Evolutionary conservation across 805 yeast genomes (phyloP), one percentile per base, ranked within the genome.

Genomic region (Cyberlindnera amylophila): DNA sequence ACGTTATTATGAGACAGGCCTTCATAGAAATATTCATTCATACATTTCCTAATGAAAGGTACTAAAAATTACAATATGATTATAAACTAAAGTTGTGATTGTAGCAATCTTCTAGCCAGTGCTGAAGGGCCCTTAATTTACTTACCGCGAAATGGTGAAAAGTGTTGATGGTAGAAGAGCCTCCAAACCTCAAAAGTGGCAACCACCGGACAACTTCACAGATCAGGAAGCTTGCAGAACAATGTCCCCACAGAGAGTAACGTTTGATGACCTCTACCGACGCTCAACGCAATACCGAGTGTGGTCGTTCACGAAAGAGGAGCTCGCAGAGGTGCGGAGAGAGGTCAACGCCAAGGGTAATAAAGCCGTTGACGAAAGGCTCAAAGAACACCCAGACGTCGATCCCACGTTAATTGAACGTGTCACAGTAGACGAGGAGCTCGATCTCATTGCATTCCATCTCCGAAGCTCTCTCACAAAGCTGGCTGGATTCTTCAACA

Each of bases 181-280:
- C 8, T 12, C 15, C 19, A 33, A 8, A 26, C 27, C 18, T 26
- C 29, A 19, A 33, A 26, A 11, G 31, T 24, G 27, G 15, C 39
- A 8, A 27, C 21, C n/a, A 24, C 36, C 11, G 9, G 28, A 14
- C 13, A 24, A 4, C 17, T 21, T 18, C 9, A 21, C 12, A 15
- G 39, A 24, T 12, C 31, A n/a, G n/a, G n/a, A n/a, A n/a, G n/a
- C n/a, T n/a, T 21, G 8, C 24, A 21, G 13, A 14, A 11, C 30
- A 18, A 45, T 39, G 44, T 40, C 51, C 50, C 3, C 21, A 4
- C 47, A 60, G 34, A 62, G 72, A 40, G 72, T 85, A 7, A 68
- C 88, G 1, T 85, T 79, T 54, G 97, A 93, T 61, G 99, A 93
- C 50, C 67, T 93, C 31, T 91, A 87, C 63, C 75, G 98, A 34